These are phyloP conservation scores for Golubevia sp. DNA, from an alignment of 1,284 basidiomycete genomes.

Conservation along the genomic window DNA sequence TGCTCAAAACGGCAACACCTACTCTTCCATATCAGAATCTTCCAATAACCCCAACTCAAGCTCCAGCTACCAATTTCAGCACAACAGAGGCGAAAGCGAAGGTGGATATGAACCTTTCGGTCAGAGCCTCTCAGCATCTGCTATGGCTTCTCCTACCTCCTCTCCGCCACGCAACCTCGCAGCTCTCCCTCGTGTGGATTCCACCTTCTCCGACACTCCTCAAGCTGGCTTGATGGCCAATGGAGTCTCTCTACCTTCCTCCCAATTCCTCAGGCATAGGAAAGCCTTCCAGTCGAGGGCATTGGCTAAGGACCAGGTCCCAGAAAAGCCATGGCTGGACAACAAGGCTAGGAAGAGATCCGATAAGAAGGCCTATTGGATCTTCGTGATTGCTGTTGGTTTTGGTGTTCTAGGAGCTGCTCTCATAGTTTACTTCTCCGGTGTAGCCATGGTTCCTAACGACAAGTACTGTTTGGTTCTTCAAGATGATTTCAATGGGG, in stretches of 20 bases:
- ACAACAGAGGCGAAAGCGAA: not conserved
- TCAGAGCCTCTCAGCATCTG: not conserved
- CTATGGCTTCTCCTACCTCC: not conserved
- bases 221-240: not conserved
- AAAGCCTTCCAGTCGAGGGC: not conserved
- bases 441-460: slow-evolving; percentile 13
- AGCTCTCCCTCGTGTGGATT: not conserved
- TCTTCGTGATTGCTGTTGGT: slow-evolving; percentile 12
- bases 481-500: slow-evolving; percentile 29
- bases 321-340: slow-evolving; percentile 34
- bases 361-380: slow-evolving; percentile 30
- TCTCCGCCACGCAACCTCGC: not conserved
- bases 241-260: not conserved
- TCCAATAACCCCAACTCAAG: not conserved
- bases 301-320: not conserved
- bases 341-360: slow-evolving; percentile 20
- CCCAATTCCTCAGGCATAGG: not conserved
- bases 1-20: too few species aligned
- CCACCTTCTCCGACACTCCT: not conserved
- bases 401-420: slow-evolving; percentile 18
- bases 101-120: not conserved
- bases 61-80: not conserved
- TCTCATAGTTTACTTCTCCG: slow-evolving; percentile 20
- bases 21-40: not conserved
- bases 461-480: slow-evolving; percentile 40